Evolutionary conservation across 305 asterid species (phyloP), one percentile per base, ranked within the genome.

Genomic region (Stenogyne calaminthoides): DNA sequence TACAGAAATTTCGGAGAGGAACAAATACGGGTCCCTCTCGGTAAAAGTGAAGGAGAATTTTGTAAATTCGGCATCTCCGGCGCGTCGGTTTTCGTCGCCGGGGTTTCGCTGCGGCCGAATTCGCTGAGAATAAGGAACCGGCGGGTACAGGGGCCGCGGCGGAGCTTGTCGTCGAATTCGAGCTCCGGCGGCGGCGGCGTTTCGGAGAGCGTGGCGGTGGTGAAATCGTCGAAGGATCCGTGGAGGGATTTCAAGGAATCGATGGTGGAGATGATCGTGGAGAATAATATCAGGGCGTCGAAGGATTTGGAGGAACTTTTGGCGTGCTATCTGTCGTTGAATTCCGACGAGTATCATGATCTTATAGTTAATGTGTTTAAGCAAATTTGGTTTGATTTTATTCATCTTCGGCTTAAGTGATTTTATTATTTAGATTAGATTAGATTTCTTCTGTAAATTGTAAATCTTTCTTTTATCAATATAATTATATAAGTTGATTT

Each of bases 251-350:
- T 93, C 83, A 84, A 71, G 75, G 96, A 93, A 22, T 93, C 98
- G 3, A 93, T 93, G 98, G 87, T 91, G 85, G 97, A 91, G 88
- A 93, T 93, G 98, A 93, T 93, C 7, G 76, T 86, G 16, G 95
- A 93, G 88, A 89, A 89, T 67, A 78, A 87, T 51, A 83, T 93
- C 20, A 78, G 72, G 47, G 77, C 73, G 20, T 81, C 91, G 0
- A 86, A 77, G 63, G 98, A 88, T 57, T 76, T 93, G 83, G 97
- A 93, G 64, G 89, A 89, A 44, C 95, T 93, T 56, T 86, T 93
- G 6, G 97, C 96, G 2, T 93, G 97, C 81, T 93, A 91, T 58
- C 82, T 93, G 7, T 88, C 90, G 3, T 65, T 93, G 76, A 93
- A 93, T 79, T 85, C 96, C 0, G 82, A 87, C 27, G 86, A 91